These are phyloP conservation scores for Gossypium rotundifolium DNA, from an alignment of 345 rosid genomes.

Conservation along the genomic window DNA sequence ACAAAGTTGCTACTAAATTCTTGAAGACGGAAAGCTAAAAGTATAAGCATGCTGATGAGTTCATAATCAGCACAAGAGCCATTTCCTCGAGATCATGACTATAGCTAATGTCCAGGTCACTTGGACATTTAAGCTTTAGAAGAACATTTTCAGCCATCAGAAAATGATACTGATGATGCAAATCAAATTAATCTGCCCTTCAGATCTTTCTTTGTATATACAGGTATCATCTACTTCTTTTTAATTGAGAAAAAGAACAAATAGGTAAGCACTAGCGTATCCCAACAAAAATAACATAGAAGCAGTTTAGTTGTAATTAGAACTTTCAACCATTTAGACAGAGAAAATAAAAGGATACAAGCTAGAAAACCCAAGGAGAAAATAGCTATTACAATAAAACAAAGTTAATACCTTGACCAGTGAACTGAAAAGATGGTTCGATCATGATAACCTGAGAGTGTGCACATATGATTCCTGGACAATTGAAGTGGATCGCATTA, in stretches of 20 bases:
- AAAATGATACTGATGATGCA: neutral
- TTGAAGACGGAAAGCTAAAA: neutral
- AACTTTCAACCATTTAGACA: neutral
- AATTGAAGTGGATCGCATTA: constrained; percentile 10
- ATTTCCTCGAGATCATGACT: neutral
- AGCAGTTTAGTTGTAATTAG: neutral
- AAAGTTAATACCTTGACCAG: constrained; percentile 76
- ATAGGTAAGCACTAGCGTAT: neutral
- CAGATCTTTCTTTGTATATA: neutral
- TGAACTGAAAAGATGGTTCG: constrained; percentile 88
- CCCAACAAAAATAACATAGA: neutral
- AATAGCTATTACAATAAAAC: neutral
- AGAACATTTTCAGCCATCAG: neutral
- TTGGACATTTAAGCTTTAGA: neutral
- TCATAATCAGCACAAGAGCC: neutral
- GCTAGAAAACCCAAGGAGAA: neutral
- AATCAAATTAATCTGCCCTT: neutral
- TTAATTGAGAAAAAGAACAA: neutral
- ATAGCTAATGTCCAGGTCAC: neutral
- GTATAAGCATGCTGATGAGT: neutral
- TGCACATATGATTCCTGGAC: constrained; percentile 74
- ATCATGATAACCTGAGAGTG: constrained; percentile 92
- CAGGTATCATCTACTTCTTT: neutral
- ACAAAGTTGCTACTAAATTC: neutral
- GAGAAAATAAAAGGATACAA: neutral